Evolutionary conservation across 306 rosid genomes (phyloP), one percentile per base, ranked within the genome.

Genomic region (Castanea crenata): DNA sequence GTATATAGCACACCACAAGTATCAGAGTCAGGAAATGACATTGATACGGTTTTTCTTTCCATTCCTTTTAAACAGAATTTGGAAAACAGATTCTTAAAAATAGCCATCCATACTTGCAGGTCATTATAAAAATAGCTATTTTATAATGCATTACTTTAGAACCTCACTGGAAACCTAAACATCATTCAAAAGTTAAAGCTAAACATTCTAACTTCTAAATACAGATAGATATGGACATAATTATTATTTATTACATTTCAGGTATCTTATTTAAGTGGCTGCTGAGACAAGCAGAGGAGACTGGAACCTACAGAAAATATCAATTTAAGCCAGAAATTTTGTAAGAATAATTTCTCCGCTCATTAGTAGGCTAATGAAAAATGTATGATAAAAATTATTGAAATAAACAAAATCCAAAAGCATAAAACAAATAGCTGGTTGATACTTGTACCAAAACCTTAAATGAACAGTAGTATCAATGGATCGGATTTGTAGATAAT

Each of bases 61-160:
- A 10, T 59, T 67, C 72, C 69, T 71, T 52, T 35, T 25, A 79
- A 70, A 67, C 55, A 78, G 44, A 72, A 56, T 72, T 67, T 46
- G 63, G 73, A 81, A 46, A 15, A 76, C 21, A 65, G 29, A 34
- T 64, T 6, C 27, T 19, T 35, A 34, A 67, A 67, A 34, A n/a
- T 10, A 35, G 49, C 25, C n/a, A 9, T 13, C 75, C 55, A 46
- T 23, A 63, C 21, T 12, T n/a, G 74, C 51, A 63, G 13, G 3
- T 63, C 52, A 54, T 68, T 31, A 55, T 3, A 35, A 25, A 23
- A 25, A 8, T 35, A 46, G 6, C 63, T 8, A 69, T 35, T 14
- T 12, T 68, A 38, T 25, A 35, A 77, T 52, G 61, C n/a, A 32
- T 54, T 67, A 64, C 34, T 20, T 52, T 34, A 20, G 55, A 23